These are phyloP conservation scores for Plectosphaerella cucumerina DNA, from an alignment of 2,329 filamentous ascomycete genomes.

Conservation along the genomic window DNA sequence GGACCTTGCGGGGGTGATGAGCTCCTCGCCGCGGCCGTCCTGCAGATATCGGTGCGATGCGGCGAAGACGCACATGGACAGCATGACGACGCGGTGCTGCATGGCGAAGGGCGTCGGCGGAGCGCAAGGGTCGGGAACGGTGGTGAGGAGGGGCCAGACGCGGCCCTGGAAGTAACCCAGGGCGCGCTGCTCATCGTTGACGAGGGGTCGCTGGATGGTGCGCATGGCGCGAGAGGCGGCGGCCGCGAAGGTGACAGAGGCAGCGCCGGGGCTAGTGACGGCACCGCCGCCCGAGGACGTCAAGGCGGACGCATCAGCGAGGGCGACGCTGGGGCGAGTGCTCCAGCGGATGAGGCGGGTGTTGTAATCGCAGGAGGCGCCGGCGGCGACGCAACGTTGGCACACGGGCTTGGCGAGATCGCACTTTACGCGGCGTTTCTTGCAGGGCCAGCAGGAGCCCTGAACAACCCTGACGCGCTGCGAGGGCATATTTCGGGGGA, in stretches of 20 bases:
- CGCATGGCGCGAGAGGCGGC: conserved; percentile 18
- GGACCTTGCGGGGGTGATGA: conserved; percentile 18
- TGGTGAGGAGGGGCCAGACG: conserved; percentile 26
- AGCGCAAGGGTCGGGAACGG: conserved; percentile 21
- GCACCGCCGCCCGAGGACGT: no score
- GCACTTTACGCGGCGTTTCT: conserved; percentile 38
- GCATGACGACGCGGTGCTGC: conserved; percentile 25
- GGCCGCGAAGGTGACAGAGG: conserved; percentile 14
- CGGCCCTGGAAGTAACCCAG: conserved; percentile 27
- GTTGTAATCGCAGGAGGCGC: conserved; percentile 28
- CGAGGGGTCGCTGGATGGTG: conserved; percentile 10
- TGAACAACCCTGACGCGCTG: conserved; percentile 19
- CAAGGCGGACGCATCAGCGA: conserved; percentile 14
- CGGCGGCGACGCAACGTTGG: conserved; percentile 23
- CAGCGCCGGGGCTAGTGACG: no score
- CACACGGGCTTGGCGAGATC: conserved; percentile 32
- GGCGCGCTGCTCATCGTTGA: conserved; percentile 22
- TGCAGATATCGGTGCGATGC: conserved; percentile 26
- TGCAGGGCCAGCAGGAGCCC: conserved; percentile 41
- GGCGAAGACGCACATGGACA: conserved; percentile 25
- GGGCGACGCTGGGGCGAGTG: conserved; percentile 25
- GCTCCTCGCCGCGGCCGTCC: conserved; percentile 19
- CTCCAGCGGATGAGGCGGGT: conserved; percentile 37
- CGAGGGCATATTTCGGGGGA: not conserved
- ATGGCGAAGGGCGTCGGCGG: conserved; percentile 23